These are phyloP conservation scores for Diplogelasinospora grovesii DNA, from an alignment of 495 filamentous ascomycete genomes.

Conservation along the genomic window DNA sequence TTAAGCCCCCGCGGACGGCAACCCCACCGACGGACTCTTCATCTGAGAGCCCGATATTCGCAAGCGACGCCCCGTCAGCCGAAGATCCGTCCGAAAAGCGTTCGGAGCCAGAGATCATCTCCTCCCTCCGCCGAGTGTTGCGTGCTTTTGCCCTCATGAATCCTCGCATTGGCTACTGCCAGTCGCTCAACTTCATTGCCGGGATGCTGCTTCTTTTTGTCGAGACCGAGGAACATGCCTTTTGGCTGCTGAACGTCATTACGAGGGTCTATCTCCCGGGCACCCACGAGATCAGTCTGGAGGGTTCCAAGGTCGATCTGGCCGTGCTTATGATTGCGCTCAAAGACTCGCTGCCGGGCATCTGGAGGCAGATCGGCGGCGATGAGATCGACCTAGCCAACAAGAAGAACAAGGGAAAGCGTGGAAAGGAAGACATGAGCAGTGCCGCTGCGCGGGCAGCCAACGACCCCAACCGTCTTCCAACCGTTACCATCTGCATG, in stretches of 20 bases:
- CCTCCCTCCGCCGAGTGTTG: conserved; percentile 75
- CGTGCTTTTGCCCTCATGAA: conserved; percentile 86
- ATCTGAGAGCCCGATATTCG: conserved; percentile 6
- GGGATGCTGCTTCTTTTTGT: conserved; percentile 92
- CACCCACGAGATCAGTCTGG: conserved; percentile 85
- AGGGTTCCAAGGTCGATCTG: conserved; percentile 91
- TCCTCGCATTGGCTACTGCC: conserved; percentile 88
- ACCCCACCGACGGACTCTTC: not conserved
- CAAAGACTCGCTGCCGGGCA: conserved; percentile 71
- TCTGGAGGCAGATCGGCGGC: conserved; percentile 85
- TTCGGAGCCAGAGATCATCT: conserved; percentile 69
- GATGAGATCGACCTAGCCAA: conserved; percentile 52
- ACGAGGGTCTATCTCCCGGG: conserved; percentile 82
- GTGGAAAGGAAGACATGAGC: conserved; percentile 18
- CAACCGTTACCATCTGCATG: conserved; percentile 85
- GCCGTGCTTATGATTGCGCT: conserved; percentile 85
- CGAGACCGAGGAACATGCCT: conserved; percentile 77
- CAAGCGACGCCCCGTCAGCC: not conserved
- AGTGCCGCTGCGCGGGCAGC: conserved; percentile 13
- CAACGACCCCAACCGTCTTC: conserved; percentile 52
- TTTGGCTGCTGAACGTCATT: conserved; percentile 91
- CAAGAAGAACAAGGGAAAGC: conserved; percentile 37
- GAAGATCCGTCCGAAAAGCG: conserved; percentile 20
- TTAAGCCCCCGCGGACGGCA: conserved; percentile 54
- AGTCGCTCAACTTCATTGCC: conserved; percentile 95